Evolutionary conservation across 2,329 filamentous ascomycete genomes (phyloP), one percentile per base, ranked within the genome.

Genomic region (Sordariomycetes sp.): DNA sequence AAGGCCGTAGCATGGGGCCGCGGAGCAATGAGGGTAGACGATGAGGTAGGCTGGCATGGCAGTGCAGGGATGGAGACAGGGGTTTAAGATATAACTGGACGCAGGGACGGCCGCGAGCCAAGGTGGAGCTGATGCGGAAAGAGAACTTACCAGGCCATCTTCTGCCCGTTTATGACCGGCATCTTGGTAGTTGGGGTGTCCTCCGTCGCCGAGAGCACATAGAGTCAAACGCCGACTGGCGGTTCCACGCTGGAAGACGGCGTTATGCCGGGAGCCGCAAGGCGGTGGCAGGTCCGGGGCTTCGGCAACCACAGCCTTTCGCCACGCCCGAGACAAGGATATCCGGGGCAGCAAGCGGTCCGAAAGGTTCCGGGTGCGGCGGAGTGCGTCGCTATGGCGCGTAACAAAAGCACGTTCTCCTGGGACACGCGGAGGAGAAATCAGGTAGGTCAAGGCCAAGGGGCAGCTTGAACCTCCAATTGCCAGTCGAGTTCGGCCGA

Each of bases 131-230:
- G 12, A 50, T 18, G 55, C n/a, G 37, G 48, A 53, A 35, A 40
- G n/a, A 43, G 55, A 18, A 76, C 85, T 66, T 79, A 89, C 86
- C 86, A 89, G 68, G 86, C 86, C 79, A 89, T 87, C 72, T 87
- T 87, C 70, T 83, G 77, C 61, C 85, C 86, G 66, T 88, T 82
- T 64, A 89, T 84, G 54, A 85, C 76, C 67, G 83, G 83, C 86
- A 88, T 88, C 28, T 54, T 54, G 16, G 10, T 20, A 12, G 46
- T 6, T 50, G 22, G 46, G 14, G 11, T 50, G 11, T 11, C 8
- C 22, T 22, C n/a, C 46, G 46, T 22, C n/a, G 46, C 14, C 25
- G 32, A 48, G 25, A 35, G 32, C 50, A 53, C 34, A 58, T 53
- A 22, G n/a, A 25, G 37, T 53, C 34, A 32, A 35, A 48, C 32